phyloP scores from a whole-genome alignment of 2,329 filamentous ascomycete genomes.

The Ilyonectria robusta region DNA sequence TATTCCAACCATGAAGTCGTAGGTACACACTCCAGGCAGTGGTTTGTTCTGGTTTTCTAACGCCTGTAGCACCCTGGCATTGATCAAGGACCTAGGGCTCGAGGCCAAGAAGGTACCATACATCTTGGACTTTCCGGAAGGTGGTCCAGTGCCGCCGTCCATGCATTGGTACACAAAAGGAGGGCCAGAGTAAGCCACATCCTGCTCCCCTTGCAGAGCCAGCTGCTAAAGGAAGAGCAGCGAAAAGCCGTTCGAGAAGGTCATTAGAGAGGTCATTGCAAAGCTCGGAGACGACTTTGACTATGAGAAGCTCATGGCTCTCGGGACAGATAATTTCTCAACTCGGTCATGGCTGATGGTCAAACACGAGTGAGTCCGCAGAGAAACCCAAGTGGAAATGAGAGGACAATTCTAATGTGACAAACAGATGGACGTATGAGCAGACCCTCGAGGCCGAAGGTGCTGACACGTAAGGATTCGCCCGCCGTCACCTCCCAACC shows the following conservation, averaged over 20 bases:
- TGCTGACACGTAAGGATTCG: constrained; percentile 22
- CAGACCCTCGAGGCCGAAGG: constrained; percentile 23
- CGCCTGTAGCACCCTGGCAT: constrained; percentile 6
- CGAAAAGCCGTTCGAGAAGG: neutral
- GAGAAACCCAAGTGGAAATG: neutral
- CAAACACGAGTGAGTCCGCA: neutral
- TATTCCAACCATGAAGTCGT: constrained; percentile 34
- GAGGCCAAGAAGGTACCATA: constrained; percentile 10
- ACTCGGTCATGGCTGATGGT: constrained; percentile 33
- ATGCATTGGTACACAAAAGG: constrained; percentile 26
- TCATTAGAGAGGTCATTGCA: neutral
- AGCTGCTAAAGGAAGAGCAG: neutral
- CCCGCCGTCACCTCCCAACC: accelerated
- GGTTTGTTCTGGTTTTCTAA: neutral
- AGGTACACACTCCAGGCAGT: neutral
- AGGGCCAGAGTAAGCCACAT: constrained; percentile 3
- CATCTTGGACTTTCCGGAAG: neutral
- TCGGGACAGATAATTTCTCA: constrained; percentile 17
- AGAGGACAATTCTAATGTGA: neutral
- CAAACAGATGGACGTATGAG: constrained; percentile 14
- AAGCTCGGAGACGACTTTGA: constrained; percentile 8
- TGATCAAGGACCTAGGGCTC: constrained; percentile 16
- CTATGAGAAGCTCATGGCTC: constrained; percentile 7
- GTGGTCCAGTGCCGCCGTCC: constrained; percentile 1
- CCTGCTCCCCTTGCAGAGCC: no score